Evolutionary conservation across 495 filamentous ascomycete species (phyloP).

Genomic region (Lasiosphaeria hispida): DNA sequence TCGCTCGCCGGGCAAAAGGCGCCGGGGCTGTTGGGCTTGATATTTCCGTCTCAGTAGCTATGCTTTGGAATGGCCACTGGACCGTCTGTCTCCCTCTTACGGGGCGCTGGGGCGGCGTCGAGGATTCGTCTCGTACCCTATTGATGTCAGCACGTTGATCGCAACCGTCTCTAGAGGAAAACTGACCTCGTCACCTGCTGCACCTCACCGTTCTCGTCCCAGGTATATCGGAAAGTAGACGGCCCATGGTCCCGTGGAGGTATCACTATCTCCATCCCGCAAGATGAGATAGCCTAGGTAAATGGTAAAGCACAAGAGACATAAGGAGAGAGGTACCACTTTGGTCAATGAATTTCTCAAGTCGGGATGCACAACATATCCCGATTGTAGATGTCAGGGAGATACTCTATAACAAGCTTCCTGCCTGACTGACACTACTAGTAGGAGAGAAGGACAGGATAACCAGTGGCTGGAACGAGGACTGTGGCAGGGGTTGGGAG

Average conservation of each 20-base stretch:
- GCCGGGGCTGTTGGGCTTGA: slow-evolving; percentile 16
- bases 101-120: slow-evolving; percentile 10
- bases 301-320: slow-evolving; percentile 12
- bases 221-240: slow-evolving; percentile 30
- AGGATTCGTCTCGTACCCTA: slow-evolving; percentile 17
- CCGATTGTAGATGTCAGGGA: neutral
- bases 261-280: slow-evolving; percentile 35
- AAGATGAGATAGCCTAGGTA: slow-evolving; percentile 4
- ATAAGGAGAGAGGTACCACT: slow-evolving; percentile 11
- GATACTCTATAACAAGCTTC: slow-evolving; percentile 8
- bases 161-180: neutral
- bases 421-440: neutral
- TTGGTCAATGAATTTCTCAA: neutral
- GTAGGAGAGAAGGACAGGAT: slow-evolving; percentile 6
- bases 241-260: slow-evolving; percentile 31
- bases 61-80: slow-evolving; percentile 38
- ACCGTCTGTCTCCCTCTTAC: slow-evolving; percentile 21
- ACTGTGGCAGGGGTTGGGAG: slow-evolving; percentile 9
- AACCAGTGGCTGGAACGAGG: slow-evolving; percentile 10
- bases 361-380: slow-evolving; percentile 3
- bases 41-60: slow-evolving; percentile 21
- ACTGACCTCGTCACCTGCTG: slow-evolving; percentile 27
- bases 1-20: slow-evolving; percentile 19
- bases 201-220: slow-evolving; percentile 36
- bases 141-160: neutral